Evolutionary conservation across 2,329 filamentous ascomycete species (phyloP).

Genomic region (Cladosporium sp.): DNA sequence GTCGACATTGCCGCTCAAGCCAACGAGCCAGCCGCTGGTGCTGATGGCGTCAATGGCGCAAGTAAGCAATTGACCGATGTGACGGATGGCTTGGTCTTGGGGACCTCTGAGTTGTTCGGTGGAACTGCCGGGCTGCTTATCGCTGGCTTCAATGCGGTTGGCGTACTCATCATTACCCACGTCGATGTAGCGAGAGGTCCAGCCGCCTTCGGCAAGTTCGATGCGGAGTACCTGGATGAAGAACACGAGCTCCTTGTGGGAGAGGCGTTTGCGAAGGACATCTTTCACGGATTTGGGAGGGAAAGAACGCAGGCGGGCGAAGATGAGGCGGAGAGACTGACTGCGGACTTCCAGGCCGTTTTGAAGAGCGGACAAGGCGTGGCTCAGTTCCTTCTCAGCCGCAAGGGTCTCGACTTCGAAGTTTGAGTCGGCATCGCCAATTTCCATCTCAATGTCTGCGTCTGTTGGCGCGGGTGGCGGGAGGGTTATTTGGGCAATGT

Average conservation of each 20-base stretch:
- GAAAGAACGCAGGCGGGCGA: slow-evolving; percentile 68
- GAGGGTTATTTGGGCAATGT: slow-evolving; percentile 16
- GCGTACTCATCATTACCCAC: slow-evolving; percentile 42
- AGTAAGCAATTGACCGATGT: slow-evolving; percentile 70
- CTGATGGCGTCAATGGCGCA: slow-evolving; percentile 76
- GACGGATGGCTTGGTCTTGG: slow-evolving; percentile 67
- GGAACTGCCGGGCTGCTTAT: slow-evolving; percentile 56
- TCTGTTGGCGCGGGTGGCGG: slow-evolving; percentile 40
- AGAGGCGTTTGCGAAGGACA: slow-evolving; percentile 63
- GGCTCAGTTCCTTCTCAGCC: slow-evolving; percentile 59
- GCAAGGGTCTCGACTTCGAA: slow-evolving; percentile 42
- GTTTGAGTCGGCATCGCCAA: slow-evolving; percentile 29
- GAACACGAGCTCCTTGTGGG: slow-evolving; percentile 67
- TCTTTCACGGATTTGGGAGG: slow-evolving; percentile 61
- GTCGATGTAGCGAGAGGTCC: slow-evolving; percentile 72
- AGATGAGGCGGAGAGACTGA: slow-evolving; percentile 65
- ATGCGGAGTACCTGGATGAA: slow-evolving; percentile 71
- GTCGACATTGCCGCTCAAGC: slow-evolving; percentile 52
- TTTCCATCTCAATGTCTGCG: slow-evolving; percentile 46
- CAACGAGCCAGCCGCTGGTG: slow-evolving; percentile 71
- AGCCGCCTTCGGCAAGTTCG: slow-evolving; percentile 72
- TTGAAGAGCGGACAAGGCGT: slow-evolving; percentile 67
- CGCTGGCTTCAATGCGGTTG: slow-evolving; percentile 19
- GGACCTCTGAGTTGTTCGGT: slow-evolving; percentile 51
- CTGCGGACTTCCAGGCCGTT: slow-evolving; percentile 64